A percentile compares a stretch with the other conserved stretches of the same genome.
phyloP scores from a whole-genome alignment of 139 green algal genomes.

The Astrephomene gubernaculifera region DNA sequence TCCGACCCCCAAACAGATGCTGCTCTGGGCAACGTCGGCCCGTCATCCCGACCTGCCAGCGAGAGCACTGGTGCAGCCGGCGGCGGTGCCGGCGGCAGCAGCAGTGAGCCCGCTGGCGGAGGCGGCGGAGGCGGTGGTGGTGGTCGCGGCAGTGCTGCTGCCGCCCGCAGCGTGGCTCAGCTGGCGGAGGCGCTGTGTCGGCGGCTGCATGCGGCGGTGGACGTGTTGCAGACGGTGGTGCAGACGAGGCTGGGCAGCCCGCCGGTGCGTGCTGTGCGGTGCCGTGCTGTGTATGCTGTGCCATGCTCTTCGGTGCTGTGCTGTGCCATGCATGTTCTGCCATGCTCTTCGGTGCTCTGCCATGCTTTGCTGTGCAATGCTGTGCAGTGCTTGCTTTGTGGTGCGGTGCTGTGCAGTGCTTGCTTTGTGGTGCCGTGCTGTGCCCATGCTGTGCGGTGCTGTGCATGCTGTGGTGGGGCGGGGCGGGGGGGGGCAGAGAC shows the following conservation, averaged over 20 bases:
- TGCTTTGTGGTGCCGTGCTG: too few species aligned
- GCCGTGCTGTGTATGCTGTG: neutral
- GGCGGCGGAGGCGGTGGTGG: neutral
- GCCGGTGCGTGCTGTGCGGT: conserved; percentile 9
- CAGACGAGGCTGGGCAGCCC: conserved; percentile 40
- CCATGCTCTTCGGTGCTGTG: too few species aligned
- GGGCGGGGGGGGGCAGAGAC: too few species aligned
- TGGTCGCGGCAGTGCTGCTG: neutral
- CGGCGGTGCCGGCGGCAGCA: neutral
- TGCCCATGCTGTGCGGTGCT: too few species aligned
- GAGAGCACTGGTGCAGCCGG: too few species aligned
- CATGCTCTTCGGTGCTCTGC: too few species aligned
- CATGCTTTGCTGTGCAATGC: too few species aligned
- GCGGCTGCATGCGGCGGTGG: neutral
- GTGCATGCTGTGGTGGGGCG: too few species aligned
- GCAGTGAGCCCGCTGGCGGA: neutral
- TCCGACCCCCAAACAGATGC: neutral
- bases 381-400: too few species aligned
- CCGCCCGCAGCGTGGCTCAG: neutral
- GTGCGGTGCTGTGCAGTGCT: too few species aligned
- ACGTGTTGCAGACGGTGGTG: conserved; percentile 34
- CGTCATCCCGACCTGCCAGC: too few species aligned
- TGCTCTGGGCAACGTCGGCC: neutral
- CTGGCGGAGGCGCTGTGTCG: conserved; percentile 17
- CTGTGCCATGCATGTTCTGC: too few species aligned